A percentile compares a stretch with the other conserved stretches of the same genome.
Conservation (phyloP, 2,329 filamentous ascomycete genomes). For the Thelonectria blattea region DNA sequence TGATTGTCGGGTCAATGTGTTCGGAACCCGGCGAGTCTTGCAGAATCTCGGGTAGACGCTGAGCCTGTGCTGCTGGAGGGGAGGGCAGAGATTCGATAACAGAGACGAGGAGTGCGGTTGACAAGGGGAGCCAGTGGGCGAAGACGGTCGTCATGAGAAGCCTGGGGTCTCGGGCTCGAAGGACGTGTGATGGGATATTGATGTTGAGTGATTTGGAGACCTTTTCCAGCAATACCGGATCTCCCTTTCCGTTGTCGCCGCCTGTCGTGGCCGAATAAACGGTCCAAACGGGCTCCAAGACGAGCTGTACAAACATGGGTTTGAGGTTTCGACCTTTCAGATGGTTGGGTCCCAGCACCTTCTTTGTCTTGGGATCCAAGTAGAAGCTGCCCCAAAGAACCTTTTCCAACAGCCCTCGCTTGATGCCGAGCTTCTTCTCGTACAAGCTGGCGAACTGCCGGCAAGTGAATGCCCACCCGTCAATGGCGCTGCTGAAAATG, state of each 20-base stretch:
- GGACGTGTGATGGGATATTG: constrained; percentile 81
- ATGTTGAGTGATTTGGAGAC: constrained; percentile 91
- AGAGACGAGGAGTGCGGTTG: constrained; percentile 89
- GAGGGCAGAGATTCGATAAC: constrained; percentile 93
- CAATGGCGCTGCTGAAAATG: constrained; percentile 96
- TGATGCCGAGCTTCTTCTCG: constrained; percentile 96
- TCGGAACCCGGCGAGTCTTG: constrained; percentile 78
- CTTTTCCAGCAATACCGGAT: constrained; percentile 84
- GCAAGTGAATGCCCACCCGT: constrained; percentile 99
- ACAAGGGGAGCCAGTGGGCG: constrained; percentile 87
- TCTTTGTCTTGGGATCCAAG: constrained; percentile 94
- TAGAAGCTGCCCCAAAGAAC: constrained; percentile 98
- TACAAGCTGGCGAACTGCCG: constrained; percentile 92
- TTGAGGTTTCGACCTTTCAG: constrained; percentile 90
- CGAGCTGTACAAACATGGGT: constrained; percentile 96
- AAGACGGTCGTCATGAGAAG: constrained; percentile 87
- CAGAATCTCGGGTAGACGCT: constrained; percentile 79
- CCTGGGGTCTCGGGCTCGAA: constrained; percentile 82
- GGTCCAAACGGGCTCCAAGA: constrained; percentile 95
- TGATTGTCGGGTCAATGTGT: constrained; percentile 71
- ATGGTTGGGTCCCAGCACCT: constrained; percentile 88
- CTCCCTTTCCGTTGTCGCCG: constrained; percentile 81
- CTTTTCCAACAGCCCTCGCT: constrained; percentile 84
- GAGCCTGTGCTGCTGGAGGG: constrained; percentile 78
- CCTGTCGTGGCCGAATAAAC: constrained; percentile 91